Evolutionary conservation across 352 stramenopile genomes (phyloP).

Genomic region (Blastocystis sp.): DNA sequence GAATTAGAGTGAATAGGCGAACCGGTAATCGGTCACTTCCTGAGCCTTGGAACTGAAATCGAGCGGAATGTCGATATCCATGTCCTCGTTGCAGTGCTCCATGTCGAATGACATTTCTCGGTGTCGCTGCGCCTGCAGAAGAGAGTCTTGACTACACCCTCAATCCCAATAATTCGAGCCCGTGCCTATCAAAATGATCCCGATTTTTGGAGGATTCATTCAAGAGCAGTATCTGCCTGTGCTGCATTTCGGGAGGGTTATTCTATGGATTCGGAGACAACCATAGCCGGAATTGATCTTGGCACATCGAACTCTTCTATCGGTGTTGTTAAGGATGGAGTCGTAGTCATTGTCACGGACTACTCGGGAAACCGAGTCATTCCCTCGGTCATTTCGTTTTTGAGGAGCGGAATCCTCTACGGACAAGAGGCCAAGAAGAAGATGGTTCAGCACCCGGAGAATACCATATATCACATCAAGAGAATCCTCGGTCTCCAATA

Average conservation of each 20-base stretch:
- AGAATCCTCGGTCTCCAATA: slow-evolving; percentile 22
- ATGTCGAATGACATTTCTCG: background rate
- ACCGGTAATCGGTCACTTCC: slow-evolving; percentile 64
- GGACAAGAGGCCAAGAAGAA: slow-evolving; percentile 98
- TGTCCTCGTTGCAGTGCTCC: background rate
- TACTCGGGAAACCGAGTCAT: slow-evolving; percentile 97
- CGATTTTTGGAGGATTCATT: background rate
- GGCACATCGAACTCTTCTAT: slow-evolving; percentile 74
- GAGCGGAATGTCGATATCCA: background rate
- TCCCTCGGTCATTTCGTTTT: slow-evolving; percentile 94
- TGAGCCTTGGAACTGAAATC: slow-evolving; percentile 13
- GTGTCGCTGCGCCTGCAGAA: background rate
- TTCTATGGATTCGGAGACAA: slow-evolving; percentile 1
- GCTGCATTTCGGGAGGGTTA: background rate
- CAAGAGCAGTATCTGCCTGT: background rate
- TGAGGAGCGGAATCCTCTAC: slow-evolving; percentile 91
- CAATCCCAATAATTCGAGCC: no score
- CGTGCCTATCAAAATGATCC: no score
- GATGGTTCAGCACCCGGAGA: slow-evolving; percentile 92
- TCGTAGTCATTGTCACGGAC: slow-evolving; percentile 93
- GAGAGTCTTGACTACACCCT: no score
- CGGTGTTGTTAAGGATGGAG: slow-evolving; percentile 87
- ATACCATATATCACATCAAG: slow-evolving; percentile 58
- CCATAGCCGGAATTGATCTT: slow-evolving; percentile 76
- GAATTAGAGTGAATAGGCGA: background rate